Conservation (phyloP, 2,329 filamentous ascomycete species). For the Domatiomyces catenatus region DNA sequence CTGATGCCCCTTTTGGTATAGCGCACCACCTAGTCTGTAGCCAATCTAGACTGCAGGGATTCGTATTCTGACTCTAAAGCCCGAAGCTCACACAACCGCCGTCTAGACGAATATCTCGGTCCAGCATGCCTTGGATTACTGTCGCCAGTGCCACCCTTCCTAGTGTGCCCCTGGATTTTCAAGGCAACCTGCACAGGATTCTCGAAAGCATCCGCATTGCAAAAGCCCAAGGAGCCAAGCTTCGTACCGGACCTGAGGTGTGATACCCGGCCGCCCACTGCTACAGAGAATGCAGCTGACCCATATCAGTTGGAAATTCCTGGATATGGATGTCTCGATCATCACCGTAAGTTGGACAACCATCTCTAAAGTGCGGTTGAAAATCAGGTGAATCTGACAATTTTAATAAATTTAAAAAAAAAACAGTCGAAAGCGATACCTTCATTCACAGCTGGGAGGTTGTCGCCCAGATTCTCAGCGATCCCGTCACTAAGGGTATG, state of each 20-base stretch:
- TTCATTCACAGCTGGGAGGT: slow-evolving; percentile 49
- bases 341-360: slow-evolving; percentile 38
- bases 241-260: slow-evolving; percentile 44
- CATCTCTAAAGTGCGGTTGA: slow-evolving; percentile 20
- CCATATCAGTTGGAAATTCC: slow-evolving; percentile 31
- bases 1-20: too few species aligned
- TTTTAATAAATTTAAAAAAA: too few species aligned
- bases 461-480: slow-evolving; percentile 43
- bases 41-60: neutral
- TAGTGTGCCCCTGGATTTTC: slow-evolving; percentile 39
- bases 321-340: slow-evolving; percentile 55
- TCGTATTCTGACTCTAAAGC: neutral
- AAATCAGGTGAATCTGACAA: slow-evolving; percentile 23
- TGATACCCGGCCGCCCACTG: slow-evolving; percentile 22
- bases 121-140: slow-evolving; percentile 1
- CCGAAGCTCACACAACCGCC: neutral
- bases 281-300: slow-evolving; percentile 1
- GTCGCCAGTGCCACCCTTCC: slow-evolving; percentile 6
- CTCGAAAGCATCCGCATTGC: slow-evolving; percentile 46
- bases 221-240: slow-evolving; percentile 44
- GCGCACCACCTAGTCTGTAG: too few species aligned
- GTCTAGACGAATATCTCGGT: neutral
- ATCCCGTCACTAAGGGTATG: slow-evolving; percentile 48
- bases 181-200: slow-evolving; percentile 49
- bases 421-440: slow-evolving; percentile 31